A percentile compares a stretch with the other conserved stretches of the same genome.
Evolutionary conservation across 2,329 filamentous ascomycete genomes (phyloP).

Genomic region (Massarina eburnea): DNA sequence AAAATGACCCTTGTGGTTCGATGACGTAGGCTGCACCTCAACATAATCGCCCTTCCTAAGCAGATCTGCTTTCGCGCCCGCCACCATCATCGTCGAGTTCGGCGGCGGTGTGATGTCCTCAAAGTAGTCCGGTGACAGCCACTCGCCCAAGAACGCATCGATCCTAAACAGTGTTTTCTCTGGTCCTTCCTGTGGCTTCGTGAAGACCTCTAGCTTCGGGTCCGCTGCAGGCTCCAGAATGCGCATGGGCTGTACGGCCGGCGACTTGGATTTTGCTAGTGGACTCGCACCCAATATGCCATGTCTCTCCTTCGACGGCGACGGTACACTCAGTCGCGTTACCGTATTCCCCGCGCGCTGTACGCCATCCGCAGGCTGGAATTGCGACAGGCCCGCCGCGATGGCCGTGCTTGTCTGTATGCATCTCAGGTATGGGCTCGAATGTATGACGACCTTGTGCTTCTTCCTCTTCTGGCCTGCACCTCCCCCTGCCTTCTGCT

Average conservation of each 20-base stretch:
- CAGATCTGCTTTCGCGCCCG: conserved; percentile 83
- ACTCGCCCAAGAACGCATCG: conserved; percentile 93
- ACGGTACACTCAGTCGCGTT: conserved; percentile 22
- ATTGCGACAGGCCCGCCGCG: conserved; percentile 78
- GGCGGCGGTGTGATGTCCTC: conserved; percentile 90
- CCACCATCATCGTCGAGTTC: conserved; percentile 81
- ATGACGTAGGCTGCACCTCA: conserved; percentile 46
- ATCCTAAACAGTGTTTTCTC: conserved; percentile 63
- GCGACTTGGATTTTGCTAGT: conserved; percentile 17
- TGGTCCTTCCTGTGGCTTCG: conserved; percentile 38
- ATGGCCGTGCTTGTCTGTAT: conserved; percentile 90
- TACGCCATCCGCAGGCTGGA: conserved; percentile 42
- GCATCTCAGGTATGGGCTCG: conserved; percentile 91
- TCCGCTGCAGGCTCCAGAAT: conserved; percentile 39
- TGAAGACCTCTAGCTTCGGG: conserved; percentile 37
- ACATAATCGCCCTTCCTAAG: conserved; percentile 71
- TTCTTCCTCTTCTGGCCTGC: conserved; percentile 56
- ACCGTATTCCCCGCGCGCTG: conserved; percentile 12
- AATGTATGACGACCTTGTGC: conserved; percentile 83
- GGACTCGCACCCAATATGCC: conserved; percentile 14
- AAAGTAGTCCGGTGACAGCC: conserved; percentile 91
- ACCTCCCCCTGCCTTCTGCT: conserved; percentile 3
- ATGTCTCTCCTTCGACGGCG: conserved; percentile 19
- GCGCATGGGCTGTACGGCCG: conserved; percentile 22
- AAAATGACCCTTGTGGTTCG: conserved; percentile 51